phyloP scores from a whole-genome alignment of 257 asterid species.

The Avicennia marina region DNA sequence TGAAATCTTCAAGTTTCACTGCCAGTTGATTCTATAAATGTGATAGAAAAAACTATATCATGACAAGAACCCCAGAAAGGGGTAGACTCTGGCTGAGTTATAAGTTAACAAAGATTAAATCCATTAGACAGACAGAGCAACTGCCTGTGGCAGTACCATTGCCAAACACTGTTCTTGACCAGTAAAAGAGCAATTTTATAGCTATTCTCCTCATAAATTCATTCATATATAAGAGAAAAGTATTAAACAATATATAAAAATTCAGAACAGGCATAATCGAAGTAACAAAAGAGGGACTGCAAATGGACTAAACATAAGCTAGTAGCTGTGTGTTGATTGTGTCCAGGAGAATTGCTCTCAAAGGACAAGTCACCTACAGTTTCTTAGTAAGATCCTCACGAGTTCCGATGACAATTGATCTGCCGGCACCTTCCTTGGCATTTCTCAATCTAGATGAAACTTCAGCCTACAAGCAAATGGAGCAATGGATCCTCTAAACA shows the following conservation, averaged over 20 bases:
- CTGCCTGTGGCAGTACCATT: background rate
- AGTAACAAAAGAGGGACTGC: background rate
- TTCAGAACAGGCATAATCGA: background rate
- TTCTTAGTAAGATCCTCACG: slow-evolving; percentile 91
- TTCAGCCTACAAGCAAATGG: slow-evolving; percentile 50
- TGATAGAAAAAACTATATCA: background rate
- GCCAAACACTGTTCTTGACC: background rate
- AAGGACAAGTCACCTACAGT: slow-evolving; percentile 58
- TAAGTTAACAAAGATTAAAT: background rate
- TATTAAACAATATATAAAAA: background rate
- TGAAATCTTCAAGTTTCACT: background rate
- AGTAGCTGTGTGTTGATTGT: slow-evolving; percentile 2
- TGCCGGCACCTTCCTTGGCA: slow-evolving; percentile 54
- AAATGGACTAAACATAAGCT: background rate
- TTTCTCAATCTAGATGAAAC: slow-evolving; percentile 63
- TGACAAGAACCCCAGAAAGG: background rate
- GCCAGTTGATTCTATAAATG: slow-evolving; percentile 6
- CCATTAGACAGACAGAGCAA: slow-evolving; percentile 1
- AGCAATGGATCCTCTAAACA: slow-evolving; percentile 14
- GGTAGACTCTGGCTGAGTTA: background rate
- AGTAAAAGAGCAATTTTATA: too few relatives aligned
- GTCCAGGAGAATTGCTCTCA: slow-evolving; percentile 10
- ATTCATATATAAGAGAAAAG: background rate
- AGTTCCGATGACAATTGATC: slow-evolving; percentile 52
- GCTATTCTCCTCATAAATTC: background rate